phyloP scores from a whole-genome alignment of 2,329 filamentous ascomycete genomes.

The Zalaria sp. region DNA sequence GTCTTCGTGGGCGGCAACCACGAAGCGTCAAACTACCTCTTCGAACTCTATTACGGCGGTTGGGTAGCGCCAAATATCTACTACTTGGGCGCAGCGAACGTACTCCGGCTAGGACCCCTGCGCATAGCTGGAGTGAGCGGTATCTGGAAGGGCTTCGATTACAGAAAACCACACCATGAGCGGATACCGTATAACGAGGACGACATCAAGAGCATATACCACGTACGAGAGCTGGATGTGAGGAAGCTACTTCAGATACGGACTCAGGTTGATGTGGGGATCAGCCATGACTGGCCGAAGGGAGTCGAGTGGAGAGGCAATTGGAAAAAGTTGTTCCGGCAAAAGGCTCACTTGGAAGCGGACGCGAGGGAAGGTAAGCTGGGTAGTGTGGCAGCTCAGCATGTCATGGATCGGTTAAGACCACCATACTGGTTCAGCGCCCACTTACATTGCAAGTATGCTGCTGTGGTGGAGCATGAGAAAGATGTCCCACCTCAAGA shows the following conservation, averaged over 20 bases:
- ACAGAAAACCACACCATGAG: constrained; percentile 70
- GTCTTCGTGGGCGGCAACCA: constrained; percentile 92
- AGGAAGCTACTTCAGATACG: constrained; percentile 73
- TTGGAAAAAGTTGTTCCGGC: constrained; percentile 49
- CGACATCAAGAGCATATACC: constrained; percentile 74
- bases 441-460: constrained; percentile 80
- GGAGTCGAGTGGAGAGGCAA: constrained; percentile 71
- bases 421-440: constrained; percentile 82
- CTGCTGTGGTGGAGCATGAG: constrained; percentile 44
- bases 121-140: constrained; percentile 83
- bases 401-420: constrained; percentile 66
- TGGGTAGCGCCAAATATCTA: constrained; percentile 98
- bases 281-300: constrained; percentile 94
- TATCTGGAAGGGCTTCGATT: constrained; percentile 90
- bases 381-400: constrained; percentile 65
- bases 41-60: constrained; percentile 88
- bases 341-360: constrained; percentile 59
- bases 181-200: constrained; percentile 67
- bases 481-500: not conserved
- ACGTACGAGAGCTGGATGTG: constrained; percentile 79
- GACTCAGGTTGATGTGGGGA: constrained; percentile 78
- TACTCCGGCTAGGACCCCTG: constrained; percentile 68
- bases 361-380: constrained; percentile 65
- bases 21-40: constrained; percentile 79
- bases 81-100: constrained; percentile 86